Percentiles rank a stretch among this genome's conserved stretches.
These are phyloP conservation scores for Leccinum fibrillosum DNA, from an alignment of 768 basidiomycete species.

Conservation along the genomic window DNA sequence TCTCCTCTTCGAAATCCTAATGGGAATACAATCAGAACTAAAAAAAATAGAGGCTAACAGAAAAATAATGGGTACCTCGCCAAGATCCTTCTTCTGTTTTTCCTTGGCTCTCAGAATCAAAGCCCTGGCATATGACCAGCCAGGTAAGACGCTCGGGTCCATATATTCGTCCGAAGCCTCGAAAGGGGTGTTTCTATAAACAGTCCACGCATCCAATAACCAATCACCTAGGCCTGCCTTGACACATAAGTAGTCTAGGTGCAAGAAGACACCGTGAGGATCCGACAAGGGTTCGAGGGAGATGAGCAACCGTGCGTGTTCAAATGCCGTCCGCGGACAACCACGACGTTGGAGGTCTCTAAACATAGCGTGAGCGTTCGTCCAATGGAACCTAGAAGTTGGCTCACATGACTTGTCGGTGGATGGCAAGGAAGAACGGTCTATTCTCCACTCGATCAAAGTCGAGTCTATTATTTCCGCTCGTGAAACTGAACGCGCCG, in stretches of 20 bases:
- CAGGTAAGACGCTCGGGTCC: conserved; percentile 67
- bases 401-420: conserved; percentile 75
- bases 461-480: conserved; percentile 78
- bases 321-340: conserved; percentile 85
- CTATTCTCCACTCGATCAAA: conserved; percentile 91
- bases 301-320: conserved; percentile 83
- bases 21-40: not conserved
- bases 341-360: conserved; percentile 89
- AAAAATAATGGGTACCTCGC: conserved; percentile 27
- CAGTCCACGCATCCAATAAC: conserved; percentile 63
- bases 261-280: conserved; percentile 80
- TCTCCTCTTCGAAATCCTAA: conserved; percentile 49
- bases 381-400: not conserved
- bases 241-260: conserved; percentile 81
- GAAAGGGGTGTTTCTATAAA: conserved; percentile 11
- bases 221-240: conserved; percentile 80
- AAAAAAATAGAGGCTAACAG: not conserved
- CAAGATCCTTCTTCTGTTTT: conserved; percentile 40
- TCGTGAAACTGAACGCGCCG: conserved; percentile 82
- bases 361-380: not conserved
- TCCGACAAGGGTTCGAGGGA: conserved; percentile 84
- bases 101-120: conserved; percentile 59
- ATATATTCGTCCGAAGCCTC: conserved; percentile 29
- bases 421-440: conserved; percentile 86
- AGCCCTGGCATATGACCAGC: conserved; percentile 71